These are phyloP conservation scores for Pseudohyphozyma bogoriensis DNA, from an alignment of 768 basidiomycete genomes.

Conservation along the genomic window DNA sequence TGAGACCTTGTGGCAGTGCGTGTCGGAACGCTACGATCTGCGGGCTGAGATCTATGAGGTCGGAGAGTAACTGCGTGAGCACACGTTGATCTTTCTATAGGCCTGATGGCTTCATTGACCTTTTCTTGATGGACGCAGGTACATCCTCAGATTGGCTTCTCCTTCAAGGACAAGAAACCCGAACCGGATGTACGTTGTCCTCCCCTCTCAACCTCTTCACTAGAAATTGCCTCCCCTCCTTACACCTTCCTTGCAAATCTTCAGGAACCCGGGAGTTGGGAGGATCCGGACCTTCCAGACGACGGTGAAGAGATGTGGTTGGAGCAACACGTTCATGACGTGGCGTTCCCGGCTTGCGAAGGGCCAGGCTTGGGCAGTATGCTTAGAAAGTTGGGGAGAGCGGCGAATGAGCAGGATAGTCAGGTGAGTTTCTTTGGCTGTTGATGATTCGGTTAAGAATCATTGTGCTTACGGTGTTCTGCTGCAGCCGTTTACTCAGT, in stretches of 20 bases:
- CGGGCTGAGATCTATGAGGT: slow-evolving; percentile 42
- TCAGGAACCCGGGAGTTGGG: slow-evolving; percentile 23
- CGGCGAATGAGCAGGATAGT: not conserved
- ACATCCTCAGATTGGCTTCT: slow-evolving; percentile 14
- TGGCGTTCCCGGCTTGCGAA: slow-evolving; percentile 17
- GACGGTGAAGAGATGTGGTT: slow-evolving; percentile 8
- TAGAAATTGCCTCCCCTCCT: too few relatives aligned
- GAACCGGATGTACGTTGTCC: slow-evolving; percentile 24
- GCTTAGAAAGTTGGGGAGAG: slow-evolving; percentile 19
- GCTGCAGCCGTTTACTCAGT: too few relatives aligned
- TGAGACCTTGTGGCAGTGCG: too few relatives aligned
- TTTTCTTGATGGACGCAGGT: not conserved
- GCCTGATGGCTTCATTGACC: not conserved
- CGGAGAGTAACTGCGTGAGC: slow-evolving; percentile 23
- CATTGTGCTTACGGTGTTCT: too few relatives aligned
- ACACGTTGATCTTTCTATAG: too few relatives aligned
- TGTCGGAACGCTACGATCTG: slow-evolving; percentile 45
- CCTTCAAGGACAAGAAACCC: slow-evolving; percentile 27
- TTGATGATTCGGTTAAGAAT: too few relatives aligned
- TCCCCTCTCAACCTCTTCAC: not conserved
- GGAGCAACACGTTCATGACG: slow-evolving; percentile 2
- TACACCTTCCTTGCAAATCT: not conserved
- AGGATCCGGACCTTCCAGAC: not conserved
- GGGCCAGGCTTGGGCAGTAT: slow-evolving; percentile 23
- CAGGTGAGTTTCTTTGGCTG: not conserved